Percentiles rank a stretch among this genome's conserved stretches.
These are phyloP conservation scores for Lactifluus hygrophoroides DNA, from an alignment of 768 basidiomycete genomes.

Conservation along the genomic window DNA sequence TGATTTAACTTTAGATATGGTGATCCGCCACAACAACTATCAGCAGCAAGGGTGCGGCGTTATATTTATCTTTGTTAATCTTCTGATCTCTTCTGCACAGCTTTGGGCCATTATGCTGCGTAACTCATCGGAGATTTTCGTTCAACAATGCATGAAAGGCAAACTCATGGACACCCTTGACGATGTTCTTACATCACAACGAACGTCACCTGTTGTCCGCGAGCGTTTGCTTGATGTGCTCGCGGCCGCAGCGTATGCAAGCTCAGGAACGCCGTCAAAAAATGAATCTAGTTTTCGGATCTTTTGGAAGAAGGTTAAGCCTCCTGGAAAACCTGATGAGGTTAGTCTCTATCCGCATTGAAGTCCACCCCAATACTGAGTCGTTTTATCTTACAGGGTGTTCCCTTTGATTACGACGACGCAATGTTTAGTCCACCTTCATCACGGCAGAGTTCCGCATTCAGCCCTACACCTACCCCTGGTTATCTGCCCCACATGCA, in stretches of 20 bases:
- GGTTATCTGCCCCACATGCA: slow-evolving; percentile 8
- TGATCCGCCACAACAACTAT: slow-evolving; percentile 18
- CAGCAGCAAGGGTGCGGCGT: slow-evolving; percentile 19
- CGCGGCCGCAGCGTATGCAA: slow-evolving; percentile 71
- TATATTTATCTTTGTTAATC: background rate
- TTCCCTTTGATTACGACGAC: slow-evolving; percentile 72
- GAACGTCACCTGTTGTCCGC: slow-evolving; percentile 70
- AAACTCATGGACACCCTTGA: slow-evolving; percentile 79
- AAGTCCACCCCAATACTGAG: background rate
- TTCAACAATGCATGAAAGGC: slow-evolving; percentile 57
- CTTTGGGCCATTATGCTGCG: slow-evolving; percentile 88
- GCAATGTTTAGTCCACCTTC: slow-evolving; percentile 69
- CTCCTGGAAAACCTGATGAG: slow-evolving; percentile 72
- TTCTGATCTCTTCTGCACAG: slow-evolving; percentile 29
- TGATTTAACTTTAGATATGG: slow-evolving; percentile 14
- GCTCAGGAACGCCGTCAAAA: slow-evolving; percentile 30
- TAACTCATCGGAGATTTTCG: slow-evolving; percentile 67
- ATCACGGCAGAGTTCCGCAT: slow-evolving; percentile 32
- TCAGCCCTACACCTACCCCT: slow-evolving; percentile 18
- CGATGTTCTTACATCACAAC: slow-evolving; percentile 51
- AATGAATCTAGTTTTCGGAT: slow-evolving; percentile 47
- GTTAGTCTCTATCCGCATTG: slow-evolving; percentile 30
- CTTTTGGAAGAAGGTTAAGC: slow-evolving; percentile 77
- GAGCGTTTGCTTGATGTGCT: slow-evolving; percentile 77
- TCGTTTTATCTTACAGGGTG: slow-evolving; percentile 36